Evolutionary conservation across 2,329 filamentous ascomycete species (phyloP), one percentile per base, ranked within the genome.

Genomic region (Fusarium sp.): DNA sequence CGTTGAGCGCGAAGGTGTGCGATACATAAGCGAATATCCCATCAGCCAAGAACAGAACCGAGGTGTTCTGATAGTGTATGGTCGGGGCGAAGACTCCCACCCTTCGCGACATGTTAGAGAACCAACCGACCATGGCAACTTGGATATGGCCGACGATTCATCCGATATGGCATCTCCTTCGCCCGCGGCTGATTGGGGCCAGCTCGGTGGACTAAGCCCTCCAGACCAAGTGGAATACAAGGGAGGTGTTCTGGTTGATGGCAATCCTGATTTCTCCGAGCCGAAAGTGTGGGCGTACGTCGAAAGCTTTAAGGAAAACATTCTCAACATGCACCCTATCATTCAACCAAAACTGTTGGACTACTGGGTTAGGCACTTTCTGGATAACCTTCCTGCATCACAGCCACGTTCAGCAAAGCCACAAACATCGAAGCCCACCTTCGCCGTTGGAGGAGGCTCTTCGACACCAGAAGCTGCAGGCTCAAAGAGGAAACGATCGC

Each of bases 51-150:
- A 97, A 81, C 90, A 94, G 78, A 87, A 87, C 64, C 90, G 94
- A 36, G 94, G 94, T 2, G 83, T 93, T 12, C 85, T 97, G 45
- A 90, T 93, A 31, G 85, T 96, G 5, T 95, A 93, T 81, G 94
- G 94, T 2, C 89, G 91, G 68, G 95, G 95, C 7, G 94, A 97
- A 82, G 93, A 93, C 38, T 85, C 88, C 33, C 91, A 92, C 75
- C 85, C 86, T 31, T 88, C 88, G 49, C 85, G 88, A 31, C 84
- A 82, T 13, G 83, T 85, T 38, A 84, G 83, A 63, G 84, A 85
- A 77, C 58, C 77, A 22, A 76, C 81, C 31, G 82, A 83, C 20
- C 79, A 84, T 47, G 84, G 83, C 24, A 80, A 78, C 9, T 58
- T 82, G n/a, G 85, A 85, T 36, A 83, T 84, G 59, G 79, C 81